Percentiles rank a stretch among this genome's conserved stretches.
These are phyloP conservation scores for Cinnamomum chago DNA, from an alignment of 164 flowering plant species.

Conservation along the genomic window DNA sequence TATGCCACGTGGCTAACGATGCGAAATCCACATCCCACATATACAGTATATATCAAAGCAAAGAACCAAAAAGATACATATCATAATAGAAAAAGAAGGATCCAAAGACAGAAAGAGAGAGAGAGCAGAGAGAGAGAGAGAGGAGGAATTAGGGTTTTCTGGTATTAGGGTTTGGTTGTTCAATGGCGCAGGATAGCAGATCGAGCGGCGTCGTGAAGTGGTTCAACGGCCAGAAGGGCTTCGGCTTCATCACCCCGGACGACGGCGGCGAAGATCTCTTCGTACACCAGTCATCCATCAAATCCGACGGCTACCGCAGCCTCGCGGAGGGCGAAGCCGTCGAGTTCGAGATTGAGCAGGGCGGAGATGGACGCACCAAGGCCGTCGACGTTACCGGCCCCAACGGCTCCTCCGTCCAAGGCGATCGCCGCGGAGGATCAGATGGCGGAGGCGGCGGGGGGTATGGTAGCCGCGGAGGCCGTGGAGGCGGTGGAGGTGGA, in stretches of 20 bases:
- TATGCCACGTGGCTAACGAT: too few species aligned
- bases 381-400: constrained; percentile 92
- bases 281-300: constrained; percentile 85
- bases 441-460: constrained; percentile 38
- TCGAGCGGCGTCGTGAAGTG: constrained; percentile 70
- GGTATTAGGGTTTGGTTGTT: constrained; percentile 6
- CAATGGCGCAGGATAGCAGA: constrained; percentile 29
- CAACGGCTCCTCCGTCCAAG: constrained; percentile 47
- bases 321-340: constrained; percentile 73
- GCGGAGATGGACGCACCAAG: constrained; percentile 63
- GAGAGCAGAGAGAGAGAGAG: neutral
- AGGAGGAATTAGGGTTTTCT: constrained; percentile 9
- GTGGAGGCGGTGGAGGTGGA: constrained; percentile 27
- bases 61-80: too few species aligned
- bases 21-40: too few species aligned
- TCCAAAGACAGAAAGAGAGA: too few species aligned
- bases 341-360: constrained; percentile 57
- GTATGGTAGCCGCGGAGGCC: constrained; percentile 27
- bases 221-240: constrained; percentile 80
- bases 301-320: constrained; percentile 74
- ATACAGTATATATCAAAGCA: too few species aligned
- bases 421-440: constrained; percentile 29
- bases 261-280: constrained; percentile 93
- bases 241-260: constrained; percentile 81
- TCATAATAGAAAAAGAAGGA: too few species aligned